Conservation (phyloP, 2,329 filamentous ascomycete genomes). For the Exophiala lecanii-corni region DNA sequence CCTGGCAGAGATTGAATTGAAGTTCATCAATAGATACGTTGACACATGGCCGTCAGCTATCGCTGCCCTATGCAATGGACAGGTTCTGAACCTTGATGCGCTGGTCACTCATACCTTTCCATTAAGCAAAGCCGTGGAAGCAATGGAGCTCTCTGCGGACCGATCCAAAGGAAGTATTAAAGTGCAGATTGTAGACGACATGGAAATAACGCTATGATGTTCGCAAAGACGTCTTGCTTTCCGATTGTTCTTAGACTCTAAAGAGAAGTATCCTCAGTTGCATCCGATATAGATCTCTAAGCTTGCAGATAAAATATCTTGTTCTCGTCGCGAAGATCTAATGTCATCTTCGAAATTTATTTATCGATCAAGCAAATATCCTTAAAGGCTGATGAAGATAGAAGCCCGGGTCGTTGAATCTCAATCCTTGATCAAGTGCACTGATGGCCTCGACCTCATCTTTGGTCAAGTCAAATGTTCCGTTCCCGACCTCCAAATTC, state of each 20-base stretch:
- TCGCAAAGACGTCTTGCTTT: too few species aligned
- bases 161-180: conserved; percentile 55
- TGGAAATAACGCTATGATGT: too few species aligned
- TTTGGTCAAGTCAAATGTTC: conserved; percentile 20
- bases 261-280: too few species aligned
- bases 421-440: conserved; percentile 17
- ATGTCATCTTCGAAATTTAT: too few species aligned
- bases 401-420: conserved; percentile 25
- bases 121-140: conserved; percentile 58
- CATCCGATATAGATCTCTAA: too few species aligned
- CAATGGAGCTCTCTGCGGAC: conserved; percentile 51
- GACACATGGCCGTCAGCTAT: conserved; percentile 68
- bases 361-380: too few species aligned
- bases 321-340: too few species aligned
- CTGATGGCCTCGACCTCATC: conserved; percentile 21
- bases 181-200: conserved; percentile 57
- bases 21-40: conserved; percentile 66
- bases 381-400: conserved; percentile 18
- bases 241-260: too few species aligned
- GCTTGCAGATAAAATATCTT: too few species aligned
- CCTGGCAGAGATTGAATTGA: conserved; percentile 61
- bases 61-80: conserved; percentile 50
- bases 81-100: conserved; percentile 58
- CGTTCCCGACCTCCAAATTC: conserved; percentile 18
- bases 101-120: conserved; percentile 61